Conservation (phyloP, 768 basidiomycete species). For the Baorangia bicolor region DNA sequence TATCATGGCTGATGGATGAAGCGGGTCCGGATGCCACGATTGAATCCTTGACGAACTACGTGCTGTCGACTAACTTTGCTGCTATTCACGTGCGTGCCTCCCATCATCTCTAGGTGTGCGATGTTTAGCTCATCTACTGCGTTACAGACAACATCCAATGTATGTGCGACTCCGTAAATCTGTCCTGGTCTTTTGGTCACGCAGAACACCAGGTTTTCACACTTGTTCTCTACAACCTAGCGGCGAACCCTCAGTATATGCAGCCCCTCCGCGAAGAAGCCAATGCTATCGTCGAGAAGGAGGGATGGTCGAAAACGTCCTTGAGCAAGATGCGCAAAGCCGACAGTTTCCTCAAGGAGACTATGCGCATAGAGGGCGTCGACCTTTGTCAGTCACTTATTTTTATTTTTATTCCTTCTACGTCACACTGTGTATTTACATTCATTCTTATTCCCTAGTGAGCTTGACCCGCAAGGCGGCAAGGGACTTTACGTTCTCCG, state of each 20-base stretch:
- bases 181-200: not conserved
- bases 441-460: conserved; percentile 12
- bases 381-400: not conserved
- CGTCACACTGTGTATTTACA: no score
- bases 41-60: conserved; percentile 10
- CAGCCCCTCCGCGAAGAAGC: conserved; percentile 37
- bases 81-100: conserved; percentile 22
- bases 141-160: not conserved
- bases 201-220: not conserved
- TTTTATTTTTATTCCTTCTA: not conserved
- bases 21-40: not conserved
- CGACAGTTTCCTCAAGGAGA: conserved; percentile 41
- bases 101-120: not conserved
- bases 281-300: conserved; percentile 13
- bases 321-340: conserved; percentile 32
- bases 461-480: conserved; percentile 31
- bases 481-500: conserved; percentile 34
- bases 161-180: not conserved
- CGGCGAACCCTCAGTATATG: not conserved
- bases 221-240: not conserved
- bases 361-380: conserved; percentile 28
- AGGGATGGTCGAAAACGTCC: conserved; percentile 3
- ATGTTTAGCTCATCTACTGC: not conserved
- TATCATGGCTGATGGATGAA: conserved; percentile 13
- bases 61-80: conserved; percentile 12